These are phyloP conservation scores for Fusarium sororula DNA, from an alignment of 2,329 filamentous ascomycete genomes.

Conservation along the genomic window DNA sequence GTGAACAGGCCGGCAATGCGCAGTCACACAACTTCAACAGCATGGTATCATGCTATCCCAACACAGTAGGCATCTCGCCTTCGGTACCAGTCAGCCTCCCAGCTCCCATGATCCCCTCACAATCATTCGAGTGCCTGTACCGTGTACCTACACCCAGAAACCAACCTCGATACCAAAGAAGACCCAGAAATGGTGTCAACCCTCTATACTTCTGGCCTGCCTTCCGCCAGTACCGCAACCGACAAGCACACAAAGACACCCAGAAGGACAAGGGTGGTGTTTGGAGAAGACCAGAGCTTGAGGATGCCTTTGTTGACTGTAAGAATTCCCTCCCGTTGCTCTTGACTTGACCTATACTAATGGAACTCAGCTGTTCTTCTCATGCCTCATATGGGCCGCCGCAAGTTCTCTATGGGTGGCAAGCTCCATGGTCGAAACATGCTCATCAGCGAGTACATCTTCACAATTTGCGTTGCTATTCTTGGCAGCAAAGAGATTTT, in stretches of 20 bases:
- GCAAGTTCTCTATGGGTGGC: constrained; percentile 72
- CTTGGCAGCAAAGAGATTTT: constrained; percentile 55
- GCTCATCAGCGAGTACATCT: constrained; percentile 75
- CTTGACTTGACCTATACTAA: constrained; percentile 27
- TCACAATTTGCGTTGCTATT: constrained; percentile 50
- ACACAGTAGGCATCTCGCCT: constrained; percentile 53
- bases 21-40: constrained; percentile 55
- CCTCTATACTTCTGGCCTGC: constrained; percentile 70
- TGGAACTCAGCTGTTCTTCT: constrained; percentile 65
- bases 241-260: constrained; percentile 70
- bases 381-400: constrained; percentile 72
- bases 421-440: constrained; percentile 75
- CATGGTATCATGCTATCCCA: constrained; percentile 56
- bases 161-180: constrained; percentile 48
- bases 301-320: constrained; percentile 75
- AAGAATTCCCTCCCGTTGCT: constrained; percentile 38
- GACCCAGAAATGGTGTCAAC: constrained; percentile 56
- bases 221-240: constrained; percentile 72
- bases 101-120: constrained; percentile 61
- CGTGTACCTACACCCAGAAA: constrained; percentile 50
- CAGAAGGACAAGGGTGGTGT: constrained; percentile 69
- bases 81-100: constrained; percentile 59
- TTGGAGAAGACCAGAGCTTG: constrained; percentile 62
- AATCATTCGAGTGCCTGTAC: constrained; percentile 55
- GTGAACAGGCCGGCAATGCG: constrained; percentile 63